These are phyloP conservation scores for Blechomonas ayalai DNA, from an alignment of 208 protist species.

Conservation along the genomic window DNA sequence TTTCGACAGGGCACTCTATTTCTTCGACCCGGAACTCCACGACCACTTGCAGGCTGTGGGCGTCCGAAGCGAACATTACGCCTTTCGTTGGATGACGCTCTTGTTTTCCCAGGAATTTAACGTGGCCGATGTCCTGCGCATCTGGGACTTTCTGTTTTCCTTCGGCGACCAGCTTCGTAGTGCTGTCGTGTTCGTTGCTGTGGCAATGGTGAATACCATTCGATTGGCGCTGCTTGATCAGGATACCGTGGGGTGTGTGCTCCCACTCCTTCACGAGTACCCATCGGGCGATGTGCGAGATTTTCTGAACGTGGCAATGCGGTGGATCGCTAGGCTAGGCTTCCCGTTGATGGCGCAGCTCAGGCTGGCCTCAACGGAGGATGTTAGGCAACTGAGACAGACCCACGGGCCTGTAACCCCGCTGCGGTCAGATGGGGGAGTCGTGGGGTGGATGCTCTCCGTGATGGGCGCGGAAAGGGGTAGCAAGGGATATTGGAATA, in stretches of 20 bases:
- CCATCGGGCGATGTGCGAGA: constrained; percentile 38
- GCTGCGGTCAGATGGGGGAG: background rate
- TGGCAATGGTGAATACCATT: constrained; percentile 46
- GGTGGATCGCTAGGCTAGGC: constrained; percentile 44
- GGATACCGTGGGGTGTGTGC: constrained; percentile 27
- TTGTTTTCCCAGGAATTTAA: constrained; percentile 86
- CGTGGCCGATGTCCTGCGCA: constrained; percentile 51
- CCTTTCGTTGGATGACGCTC: constrained; percentile 81
- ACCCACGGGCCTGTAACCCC: constrained; percentile 8
- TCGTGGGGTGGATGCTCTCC: constrained; percentile 7
- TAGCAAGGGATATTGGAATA: background rate
- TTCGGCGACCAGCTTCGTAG: constrained; percentile 46
- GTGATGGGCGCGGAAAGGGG: constrained; percentile 4
- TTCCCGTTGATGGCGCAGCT: constrained; percentile 27
- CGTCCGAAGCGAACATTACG: constrained; percentile 57
- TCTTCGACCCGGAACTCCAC: constrained; percentile 49
- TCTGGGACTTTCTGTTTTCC: constrained; percentile 87
- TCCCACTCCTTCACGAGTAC: constrained; percentile 64
- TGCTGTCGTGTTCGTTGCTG: constrained; percentile 40
- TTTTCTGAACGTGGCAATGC: constrained; percentile 39
- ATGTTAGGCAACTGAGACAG: constrained; percentile 21
- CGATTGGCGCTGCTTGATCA: constrained; percentile 27
- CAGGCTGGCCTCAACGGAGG: constrained; percentile 20
- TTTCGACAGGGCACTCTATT: constrained; percentile 58
- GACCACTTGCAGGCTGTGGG: constrained; percentile 30